These are phyloP conservation scores for Priceomyces carsonii DNA, from an alignment of 805 yeast species.

Conservation along the genomic window DNA sequence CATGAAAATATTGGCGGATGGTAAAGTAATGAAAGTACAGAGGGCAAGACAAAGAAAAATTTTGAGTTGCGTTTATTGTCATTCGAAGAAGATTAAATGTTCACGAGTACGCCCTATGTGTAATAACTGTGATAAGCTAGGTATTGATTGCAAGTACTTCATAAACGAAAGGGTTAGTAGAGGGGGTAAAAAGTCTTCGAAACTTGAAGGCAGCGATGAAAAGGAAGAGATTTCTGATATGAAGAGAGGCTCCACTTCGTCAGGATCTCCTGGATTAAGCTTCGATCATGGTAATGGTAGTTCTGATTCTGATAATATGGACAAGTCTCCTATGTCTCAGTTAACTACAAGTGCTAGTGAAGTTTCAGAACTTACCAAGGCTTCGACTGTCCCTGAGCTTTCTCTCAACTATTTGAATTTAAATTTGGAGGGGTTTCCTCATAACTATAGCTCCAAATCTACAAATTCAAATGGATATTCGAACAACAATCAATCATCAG, in stretches of 20 bases:
- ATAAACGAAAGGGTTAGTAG: slow-evolving; percentile 56
- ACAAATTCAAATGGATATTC: not conserved
- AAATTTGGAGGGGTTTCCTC: slow-evolving; percentile 7
- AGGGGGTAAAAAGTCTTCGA: slow-evolving; percentile 33
- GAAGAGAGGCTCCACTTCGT: slow-evolving; percentile 1
- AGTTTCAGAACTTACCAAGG: not conserved
- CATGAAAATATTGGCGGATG: slow-evolving; percentile 40
- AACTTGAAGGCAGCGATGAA: not conserved
- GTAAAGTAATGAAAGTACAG: slow-evolving; percentile 59
- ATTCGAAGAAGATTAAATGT: slow-evolving; percentile 62
- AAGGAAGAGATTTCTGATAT: not conserved
- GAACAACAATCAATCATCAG: not conserved
- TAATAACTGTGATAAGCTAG: slow-evolving; percentile 49
- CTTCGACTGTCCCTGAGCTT: slow-evolving; percentile 10
- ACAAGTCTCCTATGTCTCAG: not conserved
- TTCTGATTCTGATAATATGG: not conserved
- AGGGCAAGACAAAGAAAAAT: slow-evolving; percentile 61
- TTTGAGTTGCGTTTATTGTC: slow-evolving; percentile 58
- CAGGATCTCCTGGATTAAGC: not conserved
- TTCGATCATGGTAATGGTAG: not conserved
- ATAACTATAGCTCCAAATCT: not conserved
- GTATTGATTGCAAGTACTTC: slow-evolving; percentile 54
- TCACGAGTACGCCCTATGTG: slow-evolving; percentile 61
- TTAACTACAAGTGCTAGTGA: not conserved
- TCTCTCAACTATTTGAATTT: slow-evolving; percentile 12